Conservation (phyloP, 305 asterid genomes). For the Ajuga reptans region DNA sequence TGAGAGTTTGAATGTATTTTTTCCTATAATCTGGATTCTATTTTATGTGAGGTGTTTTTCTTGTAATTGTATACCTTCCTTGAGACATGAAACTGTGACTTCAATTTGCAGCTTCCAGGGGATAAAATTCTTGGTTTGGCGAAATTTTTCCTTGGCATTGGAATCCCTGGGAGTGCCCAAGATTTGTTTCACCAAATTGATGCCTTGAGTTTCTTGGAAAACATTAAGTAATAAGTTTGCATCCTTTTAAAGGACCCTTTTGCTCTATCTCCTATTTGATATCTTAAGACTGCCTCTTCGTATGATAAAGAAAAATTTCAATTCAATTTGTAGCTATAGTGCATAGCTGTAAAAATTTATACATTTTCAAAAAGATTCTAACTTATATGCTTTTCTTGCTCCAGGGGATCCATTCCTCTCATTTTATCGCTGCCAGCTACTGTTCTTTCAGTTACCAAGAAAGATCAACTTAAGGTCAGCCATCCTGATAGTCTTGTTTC, state of each 20-base stretch:
- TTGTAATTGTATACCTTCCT: conserved; percentile 1
- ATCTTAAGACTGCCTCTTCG: background rate
- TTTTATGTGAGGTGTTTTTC: background rate
- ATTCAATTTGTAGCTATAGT: background rate
- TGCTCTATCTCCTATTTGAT: background rate
- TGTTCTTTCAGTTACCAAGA: conserved; percentile 64
- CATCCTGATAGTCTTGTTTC: conserved; percentile 10
- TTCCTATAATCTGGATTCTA: background rate
- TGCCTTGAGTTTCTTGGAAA: conserved; percentile 72
- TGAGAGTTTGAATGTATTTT: conserved; percentile 57
- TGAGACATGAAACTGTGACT: conserved; percentile 19
- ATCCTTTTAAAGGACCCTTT: conserved; percentile 1
- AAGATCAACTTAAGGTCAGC: conserved; percentile 80
- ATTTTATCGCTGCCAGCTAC: conserved; percentile 75
- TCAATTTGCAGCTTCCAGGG: conserved; percentile 66
- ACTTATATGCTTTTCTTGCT: conserved; percentile 4
- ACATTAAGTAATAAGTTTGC: conserved; percentile 44
- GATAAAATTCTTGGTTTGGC: conserved; percentile 83
- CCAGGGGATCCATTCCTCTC: conserved; percentile 77
- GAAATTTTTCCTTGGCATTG: conserved; percentile 77
- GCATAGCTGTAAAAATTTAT: background rate
- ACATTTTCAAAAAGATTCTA: conserved; percentile 1
- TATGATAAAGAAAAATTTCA: background rate
- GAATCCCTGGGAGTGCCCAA: conserved; percentile 69
- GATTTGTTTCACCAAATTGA: conserved; percentile 77